Evolutionary conservation across 805 yeast species (phyloP).

Genomic region (Candida coquimbonensis): DNA sequence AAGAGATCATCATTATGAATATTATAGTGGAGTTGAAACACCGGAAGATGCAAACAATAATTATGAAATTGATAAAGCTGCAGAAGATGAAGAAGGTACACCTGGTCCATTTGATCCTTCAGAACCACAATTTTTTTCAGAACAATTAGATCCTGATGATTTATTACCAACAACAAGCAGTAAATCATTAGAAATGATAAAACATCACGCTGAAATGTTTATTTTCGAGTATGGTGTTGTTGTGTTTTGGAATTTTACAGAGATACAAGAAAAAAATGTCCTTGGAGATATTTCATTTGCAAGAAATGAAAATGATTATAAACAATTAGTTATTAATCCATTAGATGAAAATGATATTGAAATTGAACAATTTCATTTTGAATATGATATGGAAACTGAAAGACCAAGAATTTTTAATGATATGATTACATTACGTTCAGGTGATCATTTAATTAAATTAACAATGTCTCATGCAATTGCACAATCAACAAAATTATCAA

Average conservation of each 20-base stretch:
- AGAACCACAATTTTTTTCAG: constrained; percentile 85
- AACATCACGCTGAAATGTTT: constrained; percentile 76
- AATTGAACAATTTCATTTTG: constrained; percentile 62
- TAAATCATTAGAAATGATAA: constrained; percentile 18
- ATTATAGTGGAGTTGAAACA: constrained; percentile 69
- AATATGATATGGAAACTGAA: constrained; percentile 47
- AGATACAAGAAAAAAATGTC: constrained; percentile 85
- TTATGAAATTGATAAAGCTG: constrained; percentile 29
- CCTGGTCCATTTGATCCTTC: constrained; percentile 73
- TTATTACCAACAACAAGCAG: constrained; percentile 9
- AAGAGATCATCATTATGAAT: constrained; percentile 87
- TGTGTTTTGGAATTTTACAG: constrained; percentile 97
- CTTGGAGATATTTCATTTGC: constrained; percentile 77
- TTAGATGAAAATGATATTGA: constrained; percentile 86
- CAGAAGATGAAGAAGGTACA: constrained; percentile 21
- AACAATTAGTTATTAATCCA: constrained; percentile 59
- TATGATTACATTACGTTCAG: constrained; percentile 83
- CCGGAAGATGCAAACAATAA: constrained; percentile 46
- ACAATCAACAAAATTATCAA: constrained; percentile 84
- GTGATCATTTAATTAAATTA: constrained; percentile 86
- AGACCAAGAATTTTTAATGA: constrained; percentile 83
- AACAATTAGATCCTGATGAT: constrained; percentile 21
- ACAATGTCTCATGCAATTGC: constrained; percentile 96
- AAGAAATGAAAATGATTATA: constrained; percentile 34
- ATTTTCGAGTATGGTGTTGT: constrained; percentile 89